Conservation (phyloP, 116 monocot species). For the Trichopus zeylanicus region DNA sequence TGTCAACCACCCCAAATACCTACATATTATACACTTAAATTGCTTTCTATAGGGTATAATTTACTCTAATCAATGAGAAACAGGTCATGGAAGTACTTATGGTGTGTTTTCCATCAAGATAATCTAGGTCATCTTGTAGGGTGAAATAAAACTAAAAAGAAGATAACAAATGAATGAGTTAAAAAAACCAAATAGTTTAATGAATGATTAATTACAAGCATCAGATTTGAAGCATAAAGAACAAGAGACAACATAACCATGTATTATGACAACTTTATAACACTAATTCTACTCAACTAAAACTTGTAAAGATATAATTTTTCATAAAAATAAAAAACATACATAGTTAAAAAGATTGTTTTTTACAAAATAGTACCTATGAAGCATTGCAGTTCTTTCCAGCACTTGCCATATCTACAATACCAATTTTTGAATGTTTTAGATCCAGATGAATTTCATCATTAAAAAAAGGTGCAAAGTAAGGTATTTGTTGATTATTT, state of each 20-base stretch:
- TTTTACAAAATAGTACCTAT: slow-evolving; percentile 40
- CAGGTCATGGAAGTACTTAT: slow-evolving; percentile 19
- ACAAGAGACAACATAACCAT: too few species aligned
- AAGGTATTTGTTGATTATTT: not conserved
- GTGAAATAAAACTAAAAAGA: slow-evolving; percentile 70
- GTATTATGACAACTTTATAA: too few species aligned
- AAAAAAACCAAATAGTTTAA: too few species aligned
- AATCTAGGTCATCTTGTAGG: slow-evolving; percentile 71
- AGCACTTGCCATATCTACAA: slow-evolving; percentile 89
- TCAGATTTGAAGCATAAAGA: too few species aligned
- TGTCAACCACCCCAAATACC: slow-evolving; percentile 86
- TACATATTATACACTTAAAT: slow-evolving; percentile 7
- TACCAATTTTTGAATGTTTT: slow-evolving; percentile 82
- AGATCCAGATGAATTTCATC: slow-evolving; percentile 93
- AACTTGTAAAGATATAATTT: not conserved
- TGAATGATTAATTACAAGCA: too few species aligned
- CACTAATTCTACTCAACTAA: not conserved
- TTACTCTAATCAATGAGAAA: not conserved
- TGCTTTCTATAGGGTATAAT: not conserved
- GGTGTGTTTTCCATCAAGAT: slow-evolving; percentile 89
- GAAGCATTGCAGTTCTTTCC: slow-evolving; percentile 92
- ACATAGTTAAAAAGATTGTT: too few species aligned
- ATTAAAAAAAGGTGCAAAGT: slow-evolving; percentile 69
- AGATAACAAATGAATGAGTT: too few species aligned
- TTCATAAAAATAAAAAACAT: too few species aligned